phyloP scores from a whole-genome alignment of 1,284 basidiomycete genomes.

The Quambalaria eucalypti region DNA sequence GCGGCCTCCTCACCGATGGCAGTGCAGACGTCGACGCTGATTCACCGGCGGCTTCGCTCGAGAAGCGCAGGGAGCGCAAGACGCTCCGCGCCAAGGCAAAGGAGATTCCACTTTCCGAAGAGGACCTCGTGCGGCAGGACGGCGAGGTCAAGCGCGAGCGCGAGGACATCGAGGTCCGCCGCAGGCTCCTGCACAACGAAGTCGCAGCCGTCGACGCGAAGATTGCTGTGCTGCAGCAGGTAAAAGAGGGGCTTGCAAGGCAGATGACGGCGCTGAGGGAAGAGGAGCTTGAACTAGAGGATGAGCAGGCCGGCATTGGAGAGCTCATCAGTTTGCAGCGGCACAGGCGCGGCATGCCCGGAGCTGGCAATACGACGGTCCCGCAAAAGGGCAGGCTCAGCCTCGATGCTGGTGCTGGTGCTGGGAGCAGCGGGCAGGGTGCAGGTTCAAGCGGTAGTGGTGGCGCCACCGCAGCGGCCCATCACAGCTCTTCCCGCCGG shows the following conservation, averaged over 20 bases:
- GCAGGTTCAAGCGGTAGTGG: constrained; percentile 7
- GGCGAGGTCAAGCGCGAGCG: constrained; percentile 36
- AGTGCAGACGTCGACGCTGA: background rate
- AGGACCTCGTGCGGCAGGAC: constrained; percentile 39
- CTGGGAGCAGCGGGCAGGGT: constrained; percentile 8
- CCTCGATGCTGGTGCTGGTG: no score
- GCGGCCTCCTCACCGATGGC: constrained; percentile 20
- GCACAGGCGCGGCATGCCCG: constrained; percentile 40
- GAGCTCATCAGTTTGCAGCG: constrained; percentile 39
- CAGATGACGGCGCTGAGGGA: constrained; percentile 81
- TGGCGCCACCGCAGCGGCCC: background rate
- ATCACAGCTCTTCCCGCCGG: constrained; percentile 16
- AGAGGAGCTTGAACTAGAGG: constrained; percentile 88
- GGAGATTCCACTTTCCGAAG: constrained; percentile 10
- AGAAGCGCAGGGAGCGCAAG: constrained; percentile 18
- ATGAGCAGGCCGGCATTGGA: constrained; percentile 51
- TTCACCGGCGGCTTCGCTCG: background rate
- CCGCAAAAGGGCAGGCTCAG: no score
- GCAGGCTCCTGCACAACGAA: constrained; percentile 60
- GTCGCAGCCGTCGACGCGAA: constrained; percentile 77
- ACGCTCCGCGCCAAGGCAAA: constrained; percentile 9
- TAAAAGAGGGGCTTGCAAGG: constrained; percentile 69
- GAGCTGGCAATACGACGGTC: constrained; percentile 26
- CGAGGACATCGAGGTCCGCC: constrained; percentile 24
- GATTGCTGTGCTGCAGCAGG: constrained; percentile 73